Evolutionary conservation across 2,329 filamentous ascomycete species (phyloP), one percentile per base, ranked within the genome.

Genomic region (Nothomitra cinnamomea): DNA sequence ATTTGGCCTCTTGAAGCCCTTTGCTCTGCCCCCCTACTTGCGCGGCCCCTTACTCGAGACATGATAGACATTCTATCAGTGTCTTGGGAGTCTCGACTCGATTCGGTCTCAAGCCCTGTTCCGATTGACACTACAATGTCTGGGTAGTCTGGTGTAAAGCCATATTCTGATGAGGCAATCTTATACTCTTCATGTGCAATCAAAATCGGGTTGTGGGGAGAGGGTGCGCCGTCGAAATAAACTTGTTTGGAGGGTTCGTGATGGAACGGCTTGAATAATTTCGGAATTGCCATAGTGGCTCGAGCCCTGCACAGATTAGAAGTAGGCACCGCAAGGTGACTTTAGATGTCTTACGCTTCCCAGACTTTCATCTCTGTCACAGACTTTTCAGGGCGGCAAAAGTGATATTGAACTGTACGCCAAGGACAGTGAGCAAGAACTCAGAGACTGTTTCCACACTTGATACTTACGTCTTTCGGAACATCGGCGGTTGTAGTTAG

Each of bases 261-360:
- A n/a, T 67, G 63, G 62, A 75, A 76, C 5, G 72, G 69, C 56
- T 73, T 72, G 62, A 77, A 77, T 56, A 70, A 73, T 1, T 64
- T 66, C 2, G 74, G 73, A 2, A 71, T 70, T 3, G 74, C 72
- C 1, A 71, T 68, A 1, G 73, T 73, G 4, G 74, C 74, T 15
- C 74, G 67, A 2, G 72, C 67, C 17, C 66, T 69, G 51, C 35
- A 12, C 50, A 56, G 22, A 43, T 25, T 51, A 43, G 48, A 47
- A 22, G 19, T 8, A 52, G 21, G 22, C 25, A 24, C 40, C 22
- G 13, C n/a, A 32, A 13, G 15, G 17, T 35, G 22, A 21, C 13
- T 19, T 36, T 17, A 47, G 24, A 53, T 28, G 28, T 15, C 62
- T 57, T 61, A 67, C 55, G 72, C 72, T 64, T 78, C 70, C 72